Evolutionary conservation across 768 basidiomycete genomes (phyloP).

Genomic region (Mycena sanguinolenta): DNA sequence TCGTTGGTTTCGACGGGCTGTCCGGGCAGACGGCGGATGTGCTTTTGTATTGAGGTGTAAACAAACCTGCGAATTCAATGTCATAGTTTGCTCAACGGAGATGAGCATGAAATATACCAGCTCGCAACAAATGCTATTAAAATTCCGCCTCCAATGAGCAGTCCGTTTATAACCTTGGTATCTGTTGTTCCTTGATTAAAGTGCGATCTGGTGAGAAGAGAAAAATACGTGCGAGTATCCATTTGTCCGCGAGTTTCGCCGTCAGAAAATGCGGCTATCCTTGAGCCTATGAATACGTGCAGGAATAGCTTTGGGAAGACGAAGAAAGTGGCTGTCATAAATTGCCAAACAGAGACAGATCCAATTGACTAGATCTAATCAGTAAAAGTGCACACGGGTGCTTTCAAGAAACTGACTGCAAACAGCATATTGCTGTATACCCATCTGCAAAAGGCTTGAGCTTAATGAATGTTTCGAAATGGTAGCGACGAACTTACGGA

Average conservation of each 20-base stretch:
- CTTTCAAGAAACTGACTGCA: conserved; percentile 57
- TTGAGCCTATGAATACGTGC: conserved; percentile 84
- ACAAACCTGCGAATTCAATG: conserved; percentile 64
- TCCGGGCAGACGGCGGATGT: conserved; percentile 68
- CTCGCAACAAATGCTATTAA: conserved; percentile 70
- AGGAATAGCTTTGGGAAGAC: conserved; percentile 80
- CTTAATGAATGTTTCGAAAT: neutral
- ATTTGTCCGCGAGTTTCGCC: conserved; percentile 79
- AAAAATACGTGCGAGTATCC: conserved; percentile 72
- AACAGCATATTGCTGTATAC: conserved; percentile 88
- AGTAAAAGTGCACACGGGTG: conserved; percentile 10
- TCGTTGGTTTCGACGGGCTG: conserved; percentile 64
- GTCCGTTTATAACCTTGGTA: conserved; percentile 74
- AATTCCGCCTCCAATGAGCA: conserved; percentile 72
- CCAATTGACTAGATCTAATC: conserved; percentile 69
- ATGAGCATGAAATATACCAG: conserved; percentile 62
- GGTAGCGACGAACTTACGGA: conserved; percentile 50
- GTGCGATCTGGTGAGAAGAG: conserved; percentile 9
- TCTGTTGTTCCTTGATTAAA: conserved; percentile 50
- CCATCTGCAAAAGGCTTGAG: conserved; percentile 54
- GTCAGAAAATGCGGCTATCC: conserved; percentile 81
- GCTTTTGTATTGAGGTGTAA: conserved; percentile 72
- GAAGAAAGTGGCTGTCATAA: conserved; percentile 78
- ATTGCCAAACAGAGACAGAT: conserved; percentile 81
- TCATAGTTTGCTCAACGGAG: conserved; percentile 20